Base-by-base conservation (phyloP, 1,284 basidiomycete genomes). In the Melampsora larici-populina region DNA sequence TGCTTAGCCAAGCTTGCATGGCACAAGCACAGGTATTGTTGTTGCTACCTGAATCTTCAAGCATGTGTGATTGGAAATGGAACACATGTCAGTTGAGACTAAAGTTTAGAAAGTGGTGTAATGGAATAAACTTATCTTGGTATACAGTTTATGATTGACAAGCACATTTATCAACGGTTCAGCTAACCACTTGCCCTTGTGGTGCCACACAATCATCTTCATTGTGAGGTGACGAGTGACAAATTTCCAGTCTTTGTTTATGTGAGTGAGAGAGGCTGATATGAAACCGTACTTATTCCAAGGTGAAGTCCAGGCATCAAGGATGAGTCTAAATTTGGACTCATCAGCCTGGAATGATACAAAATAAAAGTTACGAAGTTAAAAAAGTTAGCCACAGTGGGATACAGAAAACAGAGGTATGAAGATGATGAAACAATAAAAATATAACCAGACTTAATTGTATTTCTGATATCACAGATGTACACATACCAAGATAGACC, bases 271-370 rank as follows among this genome's bases (percentile, higher is more conserved):
- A 51, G 49, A 70, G 26, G 68, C 31, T 58, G 31, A 49, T 58
- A 70, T 51, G 33, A 70, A 70, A 40, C 49, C 49, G 18, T 70
- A 70, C 51, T 36, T 29, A 29, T 70, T 55, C 55, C 48, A 31
- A 40, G 51, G 40, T 70, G 68, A 58, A 40, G 68, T 70, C 68
- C 49, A 70, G 1, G 21, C 68, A 51, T 70, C 68, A 31, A 58
- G 68, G 11, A 70, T 55, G n/a, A 70, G 68, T n/a, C 33, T 55
- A 49, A 70, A 70, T 36, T 58, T 58, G 36, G 36, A 36, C 9
- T 36, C 36, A 36, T 36, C 9, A 4, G 36, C 36, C 36, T 36
- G 9, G 9, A 36, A 9, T 36, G 36, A 36, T 4, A 4, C 36
- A 36, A 36, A 9, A 3, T n/a, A n/a, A 36, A 36, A 36, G 36